Percentiles rank a stretch among this genome's conserved stretches.
These are phyloP conservation scores for Conringia planisiliqua DNA, from an alignment of 345 rosid species.

Conservation along the genomic window DNA sequence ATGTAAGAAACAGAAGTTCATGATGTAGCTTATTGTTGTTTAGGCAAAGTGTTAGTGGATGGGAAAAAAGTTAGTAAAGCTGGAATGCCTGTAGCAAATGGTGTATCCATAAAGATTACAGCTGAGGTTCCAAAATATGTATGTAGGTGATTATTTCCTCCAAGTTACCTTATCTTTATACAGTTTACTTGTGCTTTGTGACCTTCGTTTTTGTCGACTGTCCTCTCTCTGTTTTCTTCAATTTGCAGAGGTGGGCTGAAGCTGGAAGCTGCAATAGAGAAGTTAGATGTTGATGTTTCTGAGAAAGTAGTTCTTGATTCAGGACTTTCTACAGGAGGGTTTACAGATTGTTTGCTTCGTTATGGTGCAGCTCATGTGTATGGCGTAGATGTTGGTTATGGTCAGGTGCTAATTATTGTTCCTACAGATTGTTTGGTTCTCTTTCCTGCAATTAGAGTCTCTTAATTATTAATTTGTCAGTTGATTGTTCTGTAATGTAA, in stretches of 20 bases:
- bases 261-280: slow-evolving; percentile 92
- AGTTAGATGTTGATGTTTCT: slow-evolving; percentile 70
- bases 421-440: not conserved
- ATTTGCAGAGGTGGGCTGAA: slow-evolving; percentile 79
- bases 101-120: slow-evolving; percentile 61
- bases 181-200: not conserved
- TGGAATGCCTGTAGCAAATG: slow-evolving; percentile 73
- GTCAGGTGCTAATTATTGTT: slow-evolving; percentile 57
- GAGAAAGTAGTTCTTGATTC: slow-evolving; percentile 95
- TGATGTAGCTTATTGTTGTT: no score
- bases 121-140: slow-evolving; percentile 92
- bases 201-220: slow-evolving; percentile 10
- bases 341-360: slow-evolving; percentile 94
- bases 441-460: not conserved
- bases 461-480: not conserved
- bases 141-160: slow-evolving; percentile 89
- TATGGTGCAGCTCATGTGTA: slow-evolving; percentile 85
- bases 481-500: not conserved
- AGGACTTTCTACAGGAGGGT: slow-evolving; percentile 95
- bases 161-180: slow-evolving; percentile 8
- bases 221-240: not conserved
- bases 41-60: slow-evolving; percentile 88
- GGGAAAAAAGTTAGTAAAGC: slow-evolving; percentile 87
- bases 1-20: not conserved
- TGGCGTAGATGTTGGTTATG: slow-evolving; percentile 97